Evolutionary conservation across 1,284 basidiomycete species (phyloP).

Genomic region (Macrocybe sp.): DNA sequence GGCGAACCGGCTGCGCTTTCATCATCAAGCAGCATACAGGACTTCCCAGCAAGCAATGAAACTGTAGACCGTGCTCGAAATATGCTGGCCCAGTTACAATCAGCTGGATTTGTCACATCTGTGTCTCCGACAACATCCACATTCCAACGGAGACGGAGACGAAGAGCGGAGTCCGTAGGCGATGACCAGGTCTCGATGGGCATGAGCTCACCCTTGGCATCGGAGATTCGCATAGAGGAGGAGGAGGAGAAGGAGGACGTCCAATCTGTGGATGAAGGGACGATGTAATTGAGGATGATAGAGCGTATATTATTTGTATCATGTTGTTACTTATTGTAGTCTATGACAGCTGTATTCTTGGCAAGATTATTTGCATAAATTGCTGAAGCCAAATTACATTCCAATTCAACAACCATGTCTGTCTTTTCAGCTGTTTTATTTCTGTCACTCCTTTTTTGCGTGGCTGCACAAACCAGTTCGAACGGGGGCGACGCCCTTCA

Average conservation of each 20-base stretch:
- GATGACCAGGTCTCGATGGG: no score
- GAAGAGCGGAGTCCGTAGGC: conserved; percentile 14
- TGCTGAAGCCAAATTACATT: no score
- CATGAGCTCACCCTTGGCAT: no score
- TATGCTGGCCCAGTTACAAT: conserved; percentile 69
- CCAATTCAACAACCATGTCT: no score
- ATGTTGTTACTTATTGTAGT: no score
- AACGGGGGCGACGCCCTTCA: conserved; percentile 26
- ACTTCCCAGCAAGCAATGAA: conserved; percentile 34
- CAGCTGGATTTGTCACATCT: conserved; percentile 46
- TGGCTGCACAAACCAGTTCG: conserved; percentile 34
- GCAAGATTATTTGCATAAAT: no score
- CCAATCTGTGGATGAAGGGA: no score
- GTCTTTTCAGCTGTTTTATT: conserved; percentile 17
- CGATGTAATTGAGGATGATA: no score
- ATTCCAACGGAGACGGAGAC: conserved; percentile 24
- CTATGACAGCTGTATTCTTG: no score
- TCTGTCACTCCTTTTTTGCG: conserved; percentile 35
- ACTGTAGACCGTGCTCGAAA: conserved; percentile 62
- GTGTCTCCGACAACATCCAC: conserved; percentile 28
- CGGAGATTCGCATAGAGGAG: no score
- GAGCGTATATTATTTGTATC: no score
- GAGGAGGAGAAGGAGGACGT: no score
- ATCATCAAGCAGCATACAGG: conserved; percentile 25
- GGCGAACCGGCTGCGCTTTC: conserved; percentile 18